A percentile compares a stretch with the other conserved stretches of the same genome.
Evolutionary conservation across 148 eudicot species (phyloP).

Genomic region (Dysphania ambrosioides): DNA sequence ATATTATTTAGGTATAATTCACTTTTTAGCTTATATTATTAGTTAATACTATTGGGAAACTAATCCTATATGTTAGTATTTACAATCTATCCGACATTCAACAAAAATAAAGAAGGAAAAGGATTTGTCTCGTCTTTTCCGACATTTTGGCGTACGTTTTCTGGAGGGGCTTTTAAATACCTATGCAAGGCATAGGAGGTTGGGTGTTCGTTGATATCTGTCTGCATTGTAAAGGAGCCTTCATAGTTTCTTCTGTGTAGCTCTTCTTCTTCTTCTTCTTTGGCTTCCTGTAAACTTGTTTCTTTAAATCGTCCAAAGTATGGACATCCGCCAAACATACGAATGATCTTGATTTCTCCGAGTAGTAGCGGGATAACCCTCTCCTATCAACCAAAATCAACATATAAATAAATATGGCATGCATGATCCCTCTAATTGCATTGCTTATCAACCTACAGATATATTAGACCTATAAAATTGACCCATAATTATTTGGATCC

Average conservation of each 20-base stretch:
- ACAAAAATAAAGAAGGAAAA: background rate
- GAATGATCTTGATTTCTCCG: slow-evolving; percentile 36
- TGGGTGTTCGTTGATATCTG: slow-evolving; percentile 20
- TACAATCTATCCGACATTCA: slow-evolving; percentile 4
- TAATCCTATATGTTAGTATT: slow-evolving; percentile 10
- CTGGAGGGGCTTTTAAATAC: slow-evolving; percentile 3
- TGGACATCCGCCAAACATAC: slow-evolving; percentile 31
- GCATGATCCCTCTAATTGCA: background rate
- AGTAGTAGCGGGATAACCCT: slow-evolving; percentile 36
- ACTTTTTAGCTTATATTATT: background rate
- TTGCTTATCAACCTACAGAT: too few relatives aligned
- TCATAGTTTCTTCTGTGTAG: slow-evolving; percentile 12
- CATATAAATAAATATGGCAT: background rate
- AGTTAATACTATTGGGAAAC: slow-evolving; percentile 1
- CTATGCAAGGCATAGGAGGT: slow-evolving; percentile 26
- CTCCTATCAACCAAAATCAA: slow-evolving; percentile 21
- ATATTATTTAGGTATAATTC: too few relatives aligned
- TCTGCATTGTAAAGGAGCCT: slow-evolving; percentile 28
- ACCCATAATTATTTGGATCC: too few relatives aligned
- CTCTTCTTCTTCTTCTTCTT: slow-evolving; percentile 29
- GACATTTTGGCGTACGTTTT: background rate
- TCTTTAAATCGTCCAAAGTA: slow-evolving; percentile 35
- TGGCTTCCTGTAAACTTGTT: slow-evolving; percentile 24
- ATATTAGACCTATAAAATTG: too few relatives aligned
- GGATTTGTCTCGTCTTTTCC: background rate